Conservation (phyloP, 2,329 filamentous ascomycete genomes). For the Neurospora crassa region DNA sequence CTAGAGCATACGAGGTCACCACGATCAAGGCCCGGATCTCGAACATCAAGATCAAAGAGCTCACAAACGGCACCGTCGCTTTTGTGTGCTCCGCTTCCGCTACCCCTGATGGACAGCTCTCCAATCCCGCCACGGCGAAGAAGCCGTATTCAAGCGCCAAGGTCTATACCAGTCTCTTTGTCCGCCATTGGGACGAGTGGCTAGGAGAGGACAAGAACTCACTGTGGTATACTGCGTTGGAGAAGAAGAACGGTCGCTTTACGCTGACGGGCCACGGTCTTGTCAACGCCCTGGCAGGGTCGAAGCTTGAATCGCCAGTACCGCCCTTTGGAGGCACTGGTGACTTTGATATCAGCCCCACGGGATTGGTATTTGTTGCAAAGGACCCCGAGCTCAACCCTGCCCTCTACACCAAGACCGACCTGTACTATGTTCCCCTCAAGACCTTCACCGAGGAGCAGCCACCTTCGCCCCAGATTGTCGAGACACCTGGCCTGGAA, state of each 20-base stretch:
- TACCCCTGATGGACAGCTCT: conserved; percentile 58
- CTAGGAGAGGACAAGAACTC: conserved; percentile 58
- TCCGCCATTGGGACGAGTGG: conserved; percentile 78
- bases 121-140: conserved; percentile 52
- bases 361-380: conserved; percentile 62
- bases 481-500: conserved; percentile 46
- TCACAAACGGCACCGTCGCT: conserved; percentile 40
- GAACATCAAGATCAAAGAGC: conserved; percentile 48
- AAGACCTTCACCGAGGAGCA: conserved; percentile 46
- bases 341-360: conserved; percentile 66
- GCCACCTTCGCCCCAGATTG: conserved; percentile 40
- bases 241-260: conserved; percentile 31
- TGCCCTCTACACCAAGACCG: conserved; percentile 70
- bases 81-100: conserved; percentile 55
- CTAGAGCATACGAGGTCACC: conserved; percentile 35
- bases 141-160: conserved; percentile 55
- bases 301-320: conserved; percentile 55
- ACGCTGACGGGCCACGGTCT: conserved; percentile 33
- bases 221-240: conserved; percentile 62
- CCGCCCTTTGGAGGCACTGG: conserved; percentile 68
- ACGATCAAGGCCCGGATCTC: conserved; percentile 43
- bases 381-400: conserved; percentile 64
- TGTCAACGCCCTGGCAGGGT: conserved; percentile 54
- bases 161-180: conserved; percentile 66
- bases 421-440: conserved; percentile 66